phyloP scores from a whole-genome alignment of 768 basidiomycete species.

The Mycena epipterygia region DNA sequence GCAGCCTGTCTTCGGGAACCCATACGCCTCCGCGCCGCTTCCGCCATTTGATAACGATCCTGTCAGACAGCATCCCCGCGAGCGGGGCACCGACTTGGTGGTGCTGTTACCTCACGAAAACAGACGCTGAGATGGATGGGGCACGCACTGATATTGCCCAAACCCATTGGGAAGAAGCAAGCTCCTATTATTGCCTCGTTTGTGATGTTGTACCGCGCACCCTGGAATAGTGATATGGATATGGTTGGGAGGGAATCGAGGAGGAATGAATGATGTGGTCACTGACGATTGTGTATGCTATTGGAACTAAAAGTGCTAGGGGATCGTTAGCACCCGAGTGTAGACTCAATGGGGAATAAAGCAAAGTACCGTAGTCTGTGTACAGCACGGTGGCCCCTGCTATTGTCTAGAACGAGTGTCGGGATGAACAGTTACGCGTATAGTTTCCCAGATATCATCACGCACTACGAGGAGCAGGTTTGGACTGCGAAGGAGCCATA shows the following conservation, averaged over 20 bases:
- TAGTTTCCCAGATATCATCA: constrained; percentile 17
- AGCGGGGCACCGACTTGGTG: constrained; percentile 63
- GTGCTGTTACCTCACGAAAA: too few relatives aligned
- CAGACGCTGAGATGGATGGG: too few relatives aligned
- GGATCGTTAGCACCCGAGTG: too few relatives aligned
- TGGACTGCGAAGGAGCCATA: constrained; percentile 57
- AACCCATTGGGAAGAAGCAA: constrained; percentile 55
- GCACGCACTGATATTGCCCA: constrained; percentile 59
- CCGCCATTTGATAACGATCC: constrained; percentile 53
- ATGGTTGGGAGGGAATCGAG: too few relatives aligned
- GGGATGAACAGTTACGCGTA: background rate
- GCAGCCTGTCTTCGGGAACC: constrained; percentile 67
- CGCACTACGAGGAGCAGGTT: constrained; percentile 56
- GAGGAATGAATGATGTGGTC: too few relatives aligned
- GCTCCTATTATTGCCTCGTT: constrained; percentile 59
- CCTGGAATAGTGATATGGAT: constrained; percentile 54
- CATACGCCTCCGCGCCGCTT: constrained; percentile 56
- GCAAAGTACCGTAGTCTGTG: constrained; percentile 53
- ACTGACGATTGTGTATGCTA: constrained; percentile 66
- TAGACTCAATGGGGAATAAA: constrained; percentile 12
- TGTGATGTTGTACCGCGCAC: constrained; percentile 54
- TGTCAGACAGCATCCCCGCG: constrained; percentile 61
- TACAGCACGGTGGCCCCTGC: constrained; percentile 48
- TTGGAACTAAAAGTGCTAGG: constrained; percentile 54
- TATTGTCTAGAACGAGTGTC: constrained; percentile 47